A percentile compares a stretch with the other conserved stretches of the same genome.
Evolutionary conservation across 139 green algal genomes (phyloP).

Genomic region (Pseudopediastrum boryanum): DNA sequence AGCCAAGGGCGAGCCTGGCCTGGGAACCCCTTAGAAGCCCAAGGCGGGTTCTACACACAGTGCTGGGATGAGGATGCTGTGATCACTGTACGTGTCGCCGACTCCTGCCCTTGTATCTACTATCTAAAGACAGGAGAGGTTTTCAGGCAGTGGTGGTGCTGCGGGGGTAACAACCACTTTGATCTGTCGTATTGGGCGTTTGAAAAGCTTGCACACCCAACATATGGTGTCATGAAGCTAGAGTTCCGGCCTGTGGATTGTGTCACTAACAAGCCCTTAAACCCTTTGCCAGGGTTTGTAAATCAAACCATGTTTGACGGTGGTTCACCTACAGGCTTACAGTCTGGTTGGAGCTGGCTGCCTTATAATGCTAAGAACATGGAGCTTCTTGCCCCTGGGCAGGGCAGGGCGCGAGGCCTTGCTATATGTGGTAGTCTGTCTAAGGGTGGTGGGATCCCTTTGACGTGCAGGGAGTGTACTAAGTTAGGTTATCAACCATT

Average conservation of each 20-base stretch:
- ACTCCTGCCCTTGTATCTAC: slow-evolving; percentile 28
- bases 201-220: slow-evolving; percentile 27
- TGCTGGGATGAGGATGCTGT: slow-evolving; percentile 20
- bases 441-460: neutral
- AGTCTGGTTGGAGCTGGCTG: slow-evolving; percentile 7
- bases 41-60: neutral
- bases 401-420: neutral
- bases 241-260: slow-evolving; percentile 28
- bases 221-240: slow-evolving; percentile 31
- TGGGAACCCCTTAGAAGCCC: neutral
- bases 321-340: slow-evolving; percentile 33
- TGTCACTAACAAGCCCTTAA: neutral
- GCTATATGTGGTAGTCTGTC: slow-evolving; percentile 5
- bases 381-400: neutral
- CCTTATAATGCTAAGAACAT: slow-evolving; percentile 9
- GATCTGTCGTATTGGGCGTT: slow-evolving; percentile 34
- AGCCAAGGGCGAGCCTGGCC: slow-evolving; percentile 37
- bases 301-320: slow-evolving; percentile 8
- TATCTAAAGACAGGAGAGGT: slow-evolving; percentile 33
- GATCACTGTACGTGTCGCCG: slow-evolving; percentile 17
- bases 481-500: slow-evolving; percentile 18
- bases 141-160: slow-evolving; percentile 21
- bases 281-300: slow-evolving; percentile 6
- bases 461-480: slow-evolving; percentile 10
- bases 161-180: slow-evolving; percentile 34